Percentiles rank a stretch among this genome's conserved stretches.
These are phyloP conservation scores for Pseudogymnoascus sp. DNA, from an alignment of 2,329 filamentous ascomycete species.

Conservation along the genomic window DNA sequence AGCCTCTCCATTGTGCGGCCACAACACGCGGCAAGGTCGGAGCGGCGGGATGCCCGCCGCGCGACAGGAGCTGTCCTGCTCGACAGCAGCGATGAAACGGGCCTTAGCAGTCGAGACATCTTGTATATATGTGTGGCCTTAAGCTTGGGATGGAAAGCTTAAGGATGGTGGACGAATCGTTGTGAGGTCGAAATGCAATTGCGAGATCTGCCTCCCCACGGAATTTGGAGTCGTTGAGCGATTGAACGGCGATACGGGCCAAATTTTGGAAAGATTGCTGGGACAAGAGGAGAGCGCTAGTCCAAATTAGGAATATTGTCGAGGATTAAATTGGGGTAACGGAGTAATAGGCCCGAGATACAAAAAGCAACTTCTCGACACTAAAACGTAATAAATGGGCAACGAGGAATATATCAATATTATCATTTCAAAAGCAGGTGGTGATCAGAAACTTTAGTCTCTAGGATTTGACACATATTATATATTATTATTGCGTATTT, in stretches of 20 bases:
- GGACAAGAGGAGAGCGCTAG: slow-evolving; percentile 5
- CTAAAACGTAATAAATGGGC: background rate
- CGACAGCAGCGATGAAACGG: slow-evolving; percentile 55
- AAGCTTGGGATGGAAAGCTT: background rate
- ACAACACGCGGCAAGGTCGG: slow-evolving; percentile 29
- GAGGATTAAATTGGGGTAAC: slow-evolving; percentile 5
- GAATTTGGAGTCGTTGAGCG: slow-evolving; percentile 10
- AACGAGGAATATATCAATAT: background rate
- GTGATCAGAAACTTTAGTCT: slow-evolving; percentile 1
- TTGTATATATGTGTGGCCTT: slow-evolving; percentile 14
- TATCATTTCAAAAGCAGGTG: background rate
- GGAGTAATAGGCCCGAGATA: slow-evolving; percentile 8
- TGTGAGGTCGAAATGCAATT: slow-evolving; percentile 10
- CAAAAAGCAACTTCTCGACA: background rate
- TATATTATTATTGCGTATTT: slow-evolving; percentile 7
- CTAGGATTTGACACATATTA: slow-evolving; percentile 7
- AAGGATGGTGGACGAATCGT: slow-evolving; percentile 5
- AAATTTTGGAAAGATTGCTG: slow-evolving; percentile 11
- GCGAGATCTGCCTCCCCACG: slow-evolving; percentile 9
- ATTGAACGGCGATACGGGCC: slow-evolving; percentile 8
- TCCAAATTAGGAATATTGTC: slow-evolving; percentile 5
- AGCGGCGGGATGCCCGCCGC: slow-evolving; percentile 47
- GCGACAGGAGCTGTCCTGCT: slow-evolving; percentile 44
- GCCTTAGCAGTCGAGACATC: slow-evolving; percentile 54
- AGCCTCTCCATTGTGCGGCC: slow-evolving; percentile 28